These are phyloP conservation scores for Phaeophleospora eucalypticola DNA, from an alignment of 2,329 filamentous ascomycete species.

Conservation along the genomic window DNA sequence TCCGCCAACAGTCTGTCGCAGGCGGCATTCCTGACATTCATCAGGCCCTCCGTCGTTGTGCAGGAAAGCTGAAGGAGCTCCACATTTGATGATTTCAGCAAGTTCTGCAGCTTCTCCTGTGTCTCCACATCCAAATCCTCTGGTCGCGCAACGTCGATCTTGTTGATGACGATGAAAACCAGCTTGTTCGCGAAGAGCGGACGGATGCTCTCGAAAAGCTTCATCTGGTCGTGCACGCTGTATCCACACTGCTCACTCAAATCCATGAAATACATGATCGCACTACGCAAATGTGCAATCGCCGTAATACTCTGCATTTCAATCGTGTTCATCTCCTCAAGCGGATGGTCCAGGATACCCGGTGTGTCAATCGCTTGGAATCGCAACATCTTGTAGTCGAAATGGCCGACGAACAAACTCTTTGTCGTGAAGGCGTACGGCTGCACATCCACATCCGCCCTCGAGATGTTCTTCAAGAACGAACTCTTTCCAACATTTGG, in stretches of 20 bases:
- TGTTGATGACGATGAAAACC: conserved; percentile 96
- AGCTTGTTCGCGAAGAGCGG: conserved; percentile 96
- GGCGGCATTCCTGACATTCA: conserved; percentile 89
- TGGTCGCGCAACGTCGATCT: conserved; percentile 86
- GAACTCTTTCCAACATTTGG: conserved; percentile 97
- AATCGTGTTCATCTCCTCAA: conserved; percentile 99
- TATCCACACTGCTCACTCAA: conserved; percentile 95
- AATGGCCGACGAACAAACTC: conserved; percentile 93
- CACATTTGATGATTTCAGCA: conserved; percentile 83
- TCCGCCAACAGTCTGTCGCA: conserved; percentile 92
- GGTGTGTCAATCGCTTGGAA: conserved; percentile 96
- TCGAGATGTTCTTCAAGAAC: conserved; percentile 85
- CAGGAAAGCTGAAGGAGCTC: conserved; percentile 92
- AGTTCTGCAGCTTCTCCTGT: conserved; percentile 70
- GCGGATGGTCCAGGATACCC: conserved; percentile 94
- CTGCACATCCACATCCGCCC: conserved; percentile 94
- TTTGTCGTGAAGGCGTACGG: conserved; percentile 99
- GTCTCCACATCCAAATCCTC: conserved; percentile 80
- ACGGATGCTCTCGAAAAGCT: conserved; percentile 94
- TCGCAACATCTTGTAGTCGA: conserved; percentile 90
- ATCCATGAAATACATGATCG: conserved; percentile 98
- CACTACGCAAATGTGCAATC: conserved; percentile 91
- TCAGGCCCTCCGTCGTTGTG: conserved; percentile 90
- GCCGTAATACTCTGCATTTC: conserved; percentile 99
- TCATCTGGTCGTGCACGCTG: conserved; percentile 85